These are phyloP conservation scores for Pezizomycotina sp. DNA, from an alignment of 2,329 filamentous ascomycete genomes.

Conservation along the genomic window DNA sequence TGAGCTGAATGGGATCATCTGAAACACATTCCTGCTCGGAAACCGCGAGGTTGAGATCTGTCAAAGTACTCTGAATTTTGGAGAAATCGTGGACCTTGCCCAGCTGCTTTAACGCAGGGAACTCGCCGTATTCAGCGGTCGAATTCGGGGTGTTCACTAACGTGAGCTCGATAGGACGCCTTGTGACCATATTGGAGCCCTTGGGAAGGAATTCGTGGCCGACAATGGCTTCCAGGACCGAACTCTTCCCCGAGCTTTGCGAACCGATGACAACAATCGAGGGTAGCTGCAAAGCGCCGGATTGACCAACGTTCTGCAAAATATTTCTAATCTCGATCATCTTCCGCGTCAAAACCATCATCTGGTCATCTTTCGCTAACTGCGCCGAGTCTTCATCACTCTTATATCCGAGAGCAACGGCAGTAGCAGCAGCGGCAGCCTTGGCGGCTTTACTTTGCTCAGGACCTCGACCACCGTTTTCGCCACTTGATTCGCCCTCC, in stretches of 20 bases:
- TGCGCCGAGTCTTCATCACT: slow-evolving; percentile 49
- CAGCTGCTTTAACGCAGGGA: slow-evolving; percentile 76
- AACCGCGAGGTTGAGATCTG: slow-evolving; percentile 85
- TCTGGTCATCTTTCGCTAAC: slow-evolving; percentile 77
- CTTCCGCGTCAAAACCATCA: slow-evolving; percentile 98
- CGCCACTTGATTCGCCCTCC: slow-evolving; percentile 25
- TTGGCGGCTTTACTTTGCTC: slow-evolving; percentile 38
- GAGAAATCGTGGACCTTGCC: slow-evolving; percentile 83
- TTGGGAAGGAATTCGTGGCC: slow-evolving; percentile 96
- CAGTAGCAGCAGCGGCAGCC: slow-evolving; percentile 53
- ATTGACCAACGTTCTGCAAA: slow-evolving; percentile 80
- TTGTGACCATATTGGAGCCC: slow-evolving; percentile 96
- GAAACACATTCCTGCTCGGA: slow-evolving; percentile 82
- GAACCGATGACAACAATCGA: slow-evolving; percentile 99
- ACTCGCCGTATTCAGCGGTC: slow-evolving; percentile 82
- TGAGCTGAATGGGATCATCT: slow-evolving; percentile 89
- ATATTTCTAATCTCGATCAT: slow-evolving; percentile 98
- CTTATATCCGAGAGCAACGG: slow-evolving; percentile 63
- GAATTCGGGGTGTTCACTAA: slow-evolving; percentile 86
- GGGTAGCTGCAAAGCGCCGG: slow-evolving; percentile 68
- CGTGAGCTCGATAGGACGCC: slow-evolving; percentile 87
- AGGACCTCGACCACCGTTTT: slow-evolving; percentile 30
- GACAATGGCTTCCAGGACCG: slow-evolving; percentile 88
- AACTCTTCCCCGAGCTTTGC: slow-evolving; percentile 95
- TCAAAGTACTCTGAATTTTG: slow-evolving; percentile 81